Conservation (phyloP, 805 yeast species). For the Nakazawaea laoshanensis region DNA sequence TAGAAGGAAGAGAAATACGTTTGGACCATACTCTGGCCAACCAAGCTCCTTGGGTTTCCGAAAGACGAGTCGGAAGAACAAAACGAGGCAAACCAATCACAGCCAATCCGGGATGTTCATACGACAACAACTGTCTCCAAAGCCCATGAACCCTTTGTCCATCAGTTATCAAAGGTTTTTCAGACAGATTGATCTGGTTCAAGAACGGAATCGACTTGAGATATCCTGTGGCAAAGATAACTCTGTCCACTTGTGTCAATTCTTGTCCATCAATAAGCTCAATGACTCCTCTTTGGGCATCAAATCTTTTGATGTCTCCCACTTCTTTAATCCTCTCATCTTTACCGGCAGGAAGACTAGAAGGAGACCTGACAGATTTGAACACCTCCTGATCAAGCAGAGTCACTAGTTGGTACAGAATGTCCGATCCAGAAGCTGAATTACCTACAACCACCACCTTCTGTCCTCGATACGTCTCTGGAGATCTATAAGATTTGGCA, state of each 20-base stretch:
- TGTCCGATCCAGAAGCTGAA: conserved; percentile 66
- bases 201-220: conserved; percentile 54
- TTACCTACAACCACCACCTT: conserved; percentile 66
- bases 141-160: conserved; percentile 42
- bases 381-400: conserved; percentile 31
- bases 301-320: conserved; percentile 32
- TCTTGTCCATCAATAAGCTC: conserved; percentile 39
- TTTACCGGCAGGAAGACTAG: conserved; percentile 33
- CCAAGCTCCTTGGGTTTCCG: conserved; percentile 57
- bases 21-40: conserved; percentile 56
- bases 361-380: conserved; percentile 41
- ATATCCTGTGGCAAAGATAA: conserved; percentile 72
- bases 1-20: conserved; percentile 39
- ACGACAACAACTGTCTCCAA: conserved; percentile 52
- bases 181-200: conserved; percentile 17
- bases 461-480: conserved; percentile 29
- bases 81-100: conserved; percentile 55
- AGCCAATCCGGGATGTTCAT: conserved; percentile 54
- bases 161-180: conserved; percentile 29
- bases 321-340: conserved; percentile 32
- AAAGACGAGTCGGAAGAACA: conserved; percentile 53
- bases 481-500: conserved; percentile 45
- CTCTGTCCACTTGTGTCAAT: conserved; percentile 36
- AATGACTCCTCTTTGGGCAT: conserved; percentile 27
- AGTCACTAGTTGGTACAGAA: conserved; percentile 51